Evolutionary conservation across 73 alveolate genomes (phyloP), one percentile per base, ranked within the genome.

Genomic region (Tetrahymena thermophila): DNA sequence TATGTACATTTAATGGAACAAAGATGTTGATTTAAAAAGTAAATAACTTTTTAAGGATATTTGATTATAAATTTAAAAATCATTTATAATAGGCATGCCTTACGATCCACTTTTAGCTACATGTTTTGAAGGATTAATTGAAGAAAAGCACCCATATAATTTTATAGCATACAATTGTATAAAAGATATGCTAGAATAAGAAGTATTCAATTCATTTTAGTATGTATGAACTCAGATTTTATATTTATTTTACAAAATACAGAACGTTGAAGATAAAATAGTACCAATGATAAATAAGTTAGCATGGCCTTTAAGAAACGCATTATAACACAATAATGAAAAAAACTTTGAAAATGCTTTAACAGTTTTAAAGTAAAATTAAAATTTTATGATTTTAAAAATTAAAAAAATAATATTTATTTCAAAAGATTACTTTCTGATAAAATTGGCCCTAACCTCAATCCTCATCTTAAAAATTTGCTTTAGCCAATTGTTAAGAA

Each of bases 121-220:
- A 37, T 98, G 99, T 84, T 98, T 98, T 94, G 99, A 98, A 96
- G 99, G 99, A 0, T 96, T 98, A 17, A 94, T 98, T 3, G 99
- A 98, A 96, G 98, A 99, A 93, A 99, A 96, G 15, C 99, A 98
- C 97, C 99, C 99, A n/a, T 98, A 98, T 96, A 96, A 95, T 94
- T 97, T 98, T 84, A 96, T 97, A 37, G 99, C 99, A 40, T 96
- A 96, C 58, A 97, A 97, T 93, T 98, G 99, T 35, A 93, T 97
- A 38, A 94, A 96, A 85, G 99, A 98, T 93, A 95, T 98, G 96
- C 94, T 98, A 35, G 85, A 85, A 58, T 97, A 99, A 25, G 94
- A 96, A 93, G 99, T 95, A 71, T 35, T 28, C n/a, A 71, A 28
- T 31, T 31, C 17, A 28, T 31, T 71, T 31, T 3, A 50, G 83